A percentile compares a stretch with the other conserved stretches of the same genome.
phyloP scores from a whole-genome alignment of 2,329 filamentous ascomycete species.

The Akanthomyces lecanii region DNA sequence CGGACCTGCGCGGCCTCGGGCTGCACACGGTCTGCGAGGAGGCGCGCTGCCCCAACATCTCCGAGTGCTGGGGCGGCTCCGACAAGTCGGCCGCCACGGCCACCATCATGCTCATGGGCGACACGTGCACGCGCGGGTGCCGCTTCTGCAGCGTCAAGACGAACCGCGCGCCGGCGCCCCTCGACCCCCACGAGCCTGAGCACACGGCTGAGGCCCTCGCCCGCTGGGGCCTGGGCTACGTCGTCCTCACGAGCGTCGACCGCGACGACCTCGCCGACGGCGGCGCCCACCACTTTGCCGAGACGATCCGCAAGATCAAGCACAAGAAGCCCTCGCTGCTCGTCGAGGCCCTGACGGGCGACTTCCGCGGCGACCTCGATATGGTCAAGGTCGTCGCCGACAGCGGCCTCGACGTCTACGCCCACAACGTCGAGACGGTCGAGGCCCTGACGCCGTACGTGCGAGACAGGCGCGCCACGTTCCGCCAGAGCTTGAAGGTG shows the following conservation, averaged over 20 bases:
- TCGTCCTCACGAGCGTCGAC: conserved; percentile 90
- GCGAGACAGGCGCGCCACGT: conserved; percentile 83
- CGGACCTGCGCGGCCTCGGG: conserved; percentile 81
- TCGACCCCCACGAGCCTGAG: conserved; percentile 95
- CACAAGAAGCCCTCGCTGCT: conserved; percentile 71
- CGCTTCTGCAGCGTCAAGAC: conserved; percentile 98
- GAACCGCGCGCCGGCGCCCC: conserved; percentile 64
- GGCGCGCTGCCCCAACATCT: conserved; percentile 94
- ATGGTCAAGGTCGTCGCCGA: conserved; percentile 81
- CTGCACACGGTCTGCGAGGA: conserved; percentile 98
- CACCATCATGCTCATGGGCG: conserved; percentile 99
- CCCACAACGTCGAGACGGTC: conserved; percentile 94
- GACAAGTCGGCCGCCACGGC: conserved; percentile 88
- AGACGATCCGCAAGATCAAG: conserved; percentile 94
- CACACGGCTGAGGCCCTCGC: conserved; percentile 90
- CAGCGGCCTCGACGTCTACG: conserved; percentile 91
- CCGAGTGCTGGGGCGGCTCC: conserved; percentile 93
- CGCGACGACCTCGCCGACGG: conserved; percentile 88
- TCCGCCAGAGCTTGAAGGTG: conserved; percentile 78
- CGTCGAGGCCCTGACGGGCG: conserved; percentile 81
- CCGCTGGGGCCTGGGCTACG: conserved; percentile 92
- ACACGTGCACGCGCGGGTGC: conserved; percentile 94
- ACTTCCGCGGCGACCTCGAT: conserved; percentile 79
- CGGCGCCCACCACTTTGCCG: conserved; percentile 83
- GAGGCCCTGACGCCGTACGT: conserved; percentile 88